Percentiles rank a stretch among this genome's conserved stretches.
Evolutionary conservation across 2,329 filamentous ascomycete species (phyloP).

Genomic region (Didymella keratinophila): DNA sequence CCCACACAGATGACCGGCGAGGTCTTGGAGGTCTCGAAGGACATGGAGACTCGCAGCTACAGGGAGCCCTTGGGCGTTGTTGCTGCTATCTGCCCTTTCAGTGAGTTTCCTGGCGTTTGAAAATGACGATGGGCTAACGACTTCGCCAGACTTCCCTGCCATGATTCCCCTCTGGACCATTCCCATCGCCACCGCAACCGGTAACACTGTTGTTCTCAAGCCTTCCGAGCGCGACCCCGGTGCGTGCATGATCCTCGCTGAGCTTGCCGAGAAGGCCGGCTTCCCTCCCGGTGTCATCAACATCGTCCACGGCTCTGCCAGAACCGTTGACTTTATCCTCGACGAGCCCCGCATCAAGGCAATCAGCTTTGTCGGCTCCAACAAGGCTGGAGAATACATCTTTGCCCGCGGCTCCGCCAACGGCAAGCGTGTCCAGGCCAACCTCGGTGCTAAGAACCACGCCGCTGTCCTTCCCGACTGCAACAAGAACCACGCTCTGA

Average conservation of each 20-base stretch:
- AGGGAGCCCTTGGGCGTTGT: slow-evolving; percentile 82
- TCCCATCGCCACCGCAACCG: slow-evolving; percentile 81
- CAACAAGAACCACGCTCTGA: slow-evolving; percentile 90
- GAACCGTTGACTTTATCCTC: slow-evolving; percentile 85
- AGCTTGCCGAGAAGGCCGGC: slow-evolving; percentile 79
- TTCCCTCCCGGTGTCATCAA: slow-evolving; percentile 85
- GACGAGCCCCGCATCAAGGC: slow-evolving; percentile 87
- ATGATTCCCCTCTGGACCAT: slow-evolving; percentile 96
- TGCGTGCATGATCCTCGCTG: slow-evolving; percentile 83
- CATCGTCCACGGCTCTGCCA: slow-evolving; percentile 80
- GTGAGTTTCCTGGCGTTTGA: slow-evolving; percentile 57
- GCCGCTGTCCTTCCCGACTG: slow-evolving; percentile 83
- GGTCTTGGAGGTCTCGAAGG: slow-evolving; percentile 83
- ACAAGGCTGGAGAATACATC: slow-evolving; percentile 90
- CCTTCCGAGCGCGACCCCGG: slow-evolving; percentile 86
- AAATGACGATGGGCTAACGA: slow-evolving; percentile 32
- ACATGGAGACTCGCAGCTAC: slow-evolving; percentile 88
- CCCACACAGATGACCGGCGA: slow-evolving; percentile 84
- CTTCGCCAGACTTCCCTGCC: slow-evolving; percentile 75
- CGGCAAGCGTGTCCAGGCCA: slow-evolving; percentile 88
- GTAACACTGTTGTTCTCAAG: slow-evolving; percentile 86
- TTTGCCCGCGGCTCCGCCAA: slow-evolving; percentile 80
- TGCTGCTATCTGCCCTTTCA: slow-evolving; percentile 87
- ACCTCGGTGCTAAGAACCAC: slow-evolving; percentile 89
- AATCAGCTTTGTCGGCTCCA: slow-evolving; percentile 84